Evolutionary conservation across 2,329 filamentous ascomycete genomes (phyloP).

Genomic region (Zasmidium citrigriseum): DNA sequence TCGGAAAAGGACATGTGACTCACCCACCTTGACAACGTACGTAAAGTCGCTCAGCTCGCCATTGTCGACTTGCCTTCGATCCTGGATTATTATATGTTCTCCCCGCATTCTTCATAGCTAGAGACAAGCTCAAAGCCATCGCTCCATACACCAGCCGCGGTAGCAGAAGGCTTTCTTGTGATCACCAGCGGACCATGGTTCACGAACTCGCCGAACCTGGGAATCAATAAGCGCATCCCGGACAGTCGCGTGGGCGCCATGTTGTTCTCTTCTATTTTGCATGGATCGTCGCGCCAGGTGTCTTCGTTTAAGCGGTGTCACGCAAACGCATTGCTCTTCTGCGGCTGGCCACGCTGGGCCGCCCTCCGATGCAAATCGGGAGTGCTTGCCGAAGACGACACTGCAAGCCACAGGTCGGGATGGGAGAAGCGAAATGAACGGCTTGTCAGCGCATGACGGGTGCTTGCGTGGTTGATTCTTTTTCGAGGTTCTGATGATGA

Average conservation of each 20-base stretch:
- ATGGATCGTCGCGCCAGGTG: background rate
- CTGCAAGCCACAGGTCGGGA: background rate
- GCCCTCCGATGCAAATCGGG: background rate
- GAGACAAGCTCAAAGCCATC: background rate
- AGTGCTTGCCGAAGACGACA: background rate
- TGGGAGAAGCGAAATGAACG: background rate
- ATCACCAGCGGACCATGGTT: slow-evolving; percentile 3
- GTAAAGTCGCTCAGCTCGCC: background rate
- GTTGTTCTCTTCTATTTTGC: slow-evolving; percentile 1
- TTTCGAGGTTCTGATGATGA: background rate
- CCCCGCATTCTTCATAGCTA: background rate
- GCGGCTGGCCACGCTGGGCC: background rate
- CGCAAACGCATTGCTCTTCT: background rate
- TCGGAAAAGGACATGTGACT: background rate
- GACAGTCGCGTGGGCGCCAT: slow-evolving; percentile 9
- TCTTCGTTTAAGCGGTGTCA: background rate
- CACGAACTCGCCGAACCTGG: slow-evolving; percentile 5
- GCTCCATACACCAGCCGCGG: background rate
- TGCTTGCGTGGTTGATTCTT: background rate
- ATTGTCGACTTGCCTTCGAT: background rate
- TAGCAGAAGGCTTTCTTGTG: background rate
- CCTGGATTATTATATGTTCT: background rate
- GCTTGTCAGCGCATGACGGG: background rate
- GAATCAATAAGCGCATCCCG: slow-evolving; percentile 3
- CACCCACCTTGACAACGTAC: background rate